A percentile compares a stretch with the other conserved stretches of the same genome.
Conservation (phyloP, 805 yeast genomes). For the Komagataella ulmi region DNA sequence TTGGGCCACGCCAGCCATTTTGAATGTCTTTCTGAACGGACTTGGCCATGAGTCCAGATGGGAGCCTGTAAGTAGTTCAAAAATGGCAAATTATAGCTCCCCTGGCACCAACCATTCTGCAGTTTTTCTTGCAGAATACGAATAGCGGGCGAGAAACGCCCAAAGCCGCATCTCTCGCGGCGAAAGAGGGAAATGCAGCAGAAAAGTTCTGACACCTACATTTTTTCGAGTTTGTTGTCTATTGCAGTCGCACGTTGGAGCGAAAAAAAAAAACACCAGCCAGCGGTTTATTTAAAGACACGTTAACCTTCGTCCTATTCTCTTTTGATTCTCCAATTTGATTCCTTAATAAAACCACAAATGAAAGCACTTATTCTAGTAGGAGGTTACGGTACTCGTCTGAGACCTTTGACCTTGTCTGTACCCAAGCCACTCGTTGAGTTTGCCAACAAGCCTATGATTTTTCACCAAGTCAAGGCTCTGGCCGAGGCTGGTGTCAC, state of each 20-base stretch:
- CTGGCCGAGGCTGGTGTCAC: slow-evolving; percentile 97
- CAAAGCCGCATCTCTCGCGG: not conserved
- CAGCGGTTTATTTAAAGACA: not conserved
- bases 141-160: not conserved
- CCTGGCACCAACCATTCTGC: not conserved
- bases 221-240: not conserved
- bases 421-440: slow-evolving; percentile 95
- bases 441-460: slow-evolving; percentile 99
- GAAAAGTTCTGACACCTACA: not conserved
- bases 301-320: not conserved
- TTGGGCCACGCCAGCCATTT: not conserved
- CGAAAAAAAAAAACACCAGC: not conserved
- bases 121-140: not conserved
- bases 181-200: not conserved
- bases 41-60: too few relatives aligned
- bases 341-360: not conserved
- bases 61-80: too few relatives aligned
- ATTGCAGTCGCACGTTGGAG: not conserved
- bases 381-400: slow-evolving; percentile 99
- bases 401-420: slow-evolving; percentile 94
- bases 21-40: not conserved
- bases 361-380: slow-evolving; percentile 97
- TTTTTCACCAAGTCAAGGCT: slow-evolving; percentile 96
- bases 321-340: not conserved
- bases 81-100: not conserved